Evolutionary conservation across 2,329 filamentous ascomycete genomes (phyloP), one percentile per base, ranked within the genome.

Genomic region (Monilinia fructicola): DNA sequence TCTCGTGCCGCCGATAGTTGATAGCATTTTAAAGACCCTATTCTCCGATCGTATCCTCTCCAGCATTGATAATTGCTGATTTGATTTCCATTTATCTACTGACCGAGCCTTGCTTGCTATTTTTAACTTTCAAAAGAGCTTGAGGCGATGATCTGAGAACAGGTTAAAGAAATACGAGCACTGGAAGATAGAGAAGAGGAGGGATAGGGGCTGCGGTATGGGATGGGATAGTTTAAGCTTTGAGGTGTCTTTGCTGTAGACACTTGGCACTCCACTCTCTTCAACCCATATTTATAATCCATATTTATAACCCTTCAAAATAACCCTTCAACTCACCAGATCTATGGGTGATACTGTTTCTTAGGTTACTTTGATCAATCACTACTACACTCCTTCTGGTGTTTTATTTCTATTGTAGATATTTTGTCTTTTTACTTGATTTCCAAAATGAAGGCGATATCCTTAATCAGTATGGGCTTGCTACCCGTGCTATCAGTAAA

Each of bases 401-500:
- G 26, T 18, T 10, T n/a, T 6, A 23, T 48, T 4, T 59, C 9
- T 46, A 1, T 48, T 48, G 6, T 23, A 23, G 7, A 59, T n/a
- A 48, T 35, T 23, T 0, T 23, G 35, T 12, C 21, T 46, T 9
- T 11, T 5, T 5, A 46, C 18, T 42, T 46, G 16, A 18, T 23
- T 35, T 12, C 11, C 31, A 48, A 60, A 38, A 50, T 61, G 58
- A 61, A 38, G n/a, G 44, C 44, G 14, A 16, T 18, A 26, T 50
- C 58, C 35, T 26, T 61, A 3, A 50, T 52, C 14, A 21, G 58
- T 12, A 21, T 38, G 46, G 58, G n/a, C 11, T 26, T 61, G n/a
- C 12, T 61, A n/a, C 58, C 58, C 44, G n/a, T 61, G 7, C 9
- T 61, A 16, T 50, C 58, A 12, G 58, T 40, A 1, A 61, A 50